Percentiles rank a stretch among this genome's conserved stretches.
These are phyloP conservation scores for Aspergillus tanneri DNA, from an alignment of 2,329 filamentous ascomycete species.

Conservation along the genomic window DNA sequence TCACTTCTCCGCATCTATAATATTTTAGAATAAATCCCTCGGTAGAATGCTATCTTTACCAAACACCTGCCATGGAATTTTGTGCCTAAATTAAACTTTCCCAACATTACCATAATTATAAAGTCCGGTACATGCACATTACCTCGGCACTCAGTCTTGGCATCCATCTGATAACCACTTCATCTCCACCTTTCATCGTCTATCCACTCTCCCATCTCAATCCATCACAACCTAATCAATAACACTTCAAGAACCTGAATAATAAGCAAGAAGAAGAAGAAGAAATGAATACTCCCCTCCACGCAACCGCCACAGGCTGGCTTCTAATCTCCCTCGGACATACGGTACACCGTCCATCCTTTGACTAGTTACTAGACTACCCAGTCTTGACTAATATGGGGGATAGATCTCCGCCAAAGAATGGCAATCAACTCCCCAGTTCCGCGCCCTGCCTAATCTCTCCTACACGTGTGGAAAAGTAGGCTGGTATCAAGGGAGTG, in stretches of 20 bases:
- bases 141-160: neutral
- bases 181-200: neutral
- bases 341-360: constrained; percentile 10
- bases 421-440: constrained; percentile 21
- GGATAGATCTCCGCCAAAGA: constrained; percentile 16
- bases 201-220: neutral
- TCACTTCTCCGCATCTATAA: too few species aligned
- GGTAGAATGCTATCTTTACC: too few species aligned
- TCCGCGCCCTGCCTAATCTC: constrained; percentile 21
- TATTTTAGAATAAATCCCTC: too few species aligned
- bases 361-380: neutral
- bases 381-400: neutral
- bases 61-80: too few species aligned
- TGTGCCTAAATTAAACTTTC: too few species aligned
- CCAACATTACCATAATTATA: too few species aligned
- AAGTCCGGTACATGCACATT: too few species aligned
- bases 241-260: neutral
- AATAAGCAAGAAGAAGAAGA: neutral
- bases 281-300: constrained; percentile 15
- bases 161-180: neutral
- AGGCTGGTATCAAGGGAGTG: constrained; percentile 30
- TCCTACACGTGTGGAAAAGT: constrained; percentile 24
- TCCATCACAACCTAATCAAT: neutral
- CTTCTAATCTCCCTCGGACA: constrained; percentile 20
- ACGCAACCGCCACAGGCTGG: constrained; percentile 18